These are phyloP conservation scores for Phylloporus sp. DNA, from an alignment of 768 basidiomycete genomes.

Conservation along the genomic window DNA sequence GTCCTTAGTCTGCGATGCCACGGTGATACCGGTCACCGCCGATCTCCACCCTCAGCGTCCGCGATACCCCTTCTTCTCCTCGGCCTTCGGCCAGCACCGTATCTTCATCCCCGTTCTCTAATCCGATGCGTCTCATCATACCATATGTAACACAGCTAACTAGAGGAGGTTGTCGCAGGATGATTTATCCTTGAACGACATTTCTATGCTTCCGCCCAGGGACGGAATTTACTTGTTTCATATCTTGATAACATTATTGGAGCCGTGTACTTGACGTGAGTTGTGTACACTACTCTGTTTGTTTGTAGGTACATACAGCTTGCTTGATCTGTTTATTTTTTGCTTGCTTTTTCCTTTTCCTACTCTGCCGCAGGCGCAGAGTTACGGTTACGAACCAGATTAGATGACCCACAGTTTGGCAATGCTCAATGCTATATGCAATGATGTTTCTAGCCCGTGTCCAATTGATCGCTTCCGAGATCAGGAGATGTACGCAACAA, in stretches of 20 bases:
- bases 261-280: constrained; percentile 6
- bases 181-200: constrained; percentile 9
- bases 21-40: background rate
- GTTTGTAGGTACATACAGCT: constrained; percentile 19
- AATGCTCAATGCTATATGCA: background rate
- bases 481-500: background rate
- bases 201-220: constrained; percentile 12
- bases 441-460: background rate
- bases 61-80: constrained; percentile 22
- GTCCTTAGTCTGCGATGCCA: background rate
- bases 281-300: constrained; percentile 9
- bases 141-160: constrained; percentile 24
- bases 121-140: constrained; percentile 20
- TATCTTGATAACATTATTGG: constrained; percentile 25
- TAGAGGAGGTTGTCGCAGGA: constrained; percentile 20
- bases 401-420: constrained; percentile 7
- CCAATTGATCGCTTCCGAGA: background rate
- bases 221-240: constrained; percentile 17
- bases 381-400: constrained; percentile 1
- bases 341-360: background rate
- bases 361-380: background rate
- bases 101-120: constrained; percentile 4
- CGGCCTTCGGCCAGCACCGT: constrained; percentile 4
- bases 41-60: constrained; percentile 3
- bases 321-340: background rate